Evolutionary conservation across 371 early-diverging fungal genomes (phyloP), one percentile per base, ranked within the genome.

Genomic region (Mortierella sp.): DNA sequence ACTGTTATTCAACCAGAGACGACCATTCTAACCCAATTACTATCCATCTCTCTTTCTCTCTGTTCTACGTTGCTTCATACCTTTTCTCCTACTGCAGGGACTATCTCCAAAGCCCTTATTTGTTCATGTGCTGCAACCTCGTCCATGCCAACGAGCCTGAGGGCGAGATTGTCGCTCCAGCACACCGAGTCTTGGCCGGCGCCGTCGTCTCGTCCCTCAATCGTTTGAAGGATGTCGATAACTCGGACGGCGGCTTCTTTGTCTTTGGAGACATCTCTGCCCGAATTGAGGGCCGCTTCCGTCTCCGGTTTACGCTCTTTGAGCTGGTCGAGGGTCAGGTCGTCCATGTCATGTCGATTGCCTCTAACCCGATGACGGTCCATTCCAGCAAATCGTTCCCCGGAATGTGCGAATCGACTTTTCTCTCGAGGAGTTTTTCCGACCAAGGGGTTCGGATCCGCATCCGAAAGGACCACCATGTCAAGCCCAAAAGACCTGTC

Each of bases 231-330:
- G 97, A 97, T 76, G 89, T 90, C 34, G 94, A 95, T 74, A 91
- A 92, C 68, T 87, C 89, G 24, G 96, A 96, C 75, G 98, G 95
- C 61, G 97, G 95, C 1, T 97, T 96, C 85, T 98, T 97, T 89
- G 97, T 98, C n/a, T 98, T 98, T 85, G 96, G 96, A 39, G 98
- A 98, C 82, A 85, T 98, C 53, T 95, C 95, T 4, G 95, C 98
- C 29, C 86, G 98, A 61, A 93, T 94, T 86, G 97, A 98, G 79
- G 98, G 98, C 39, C 86, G 87, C 7, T 98, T 95, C 79, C 87
- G 96, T 19, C 88, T 98, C 19, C 96, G 95, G 85, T 93, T 98
- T 71, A 93, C 94, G 47, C 86, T 98, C 19, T 97, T 94, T 86
- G 97, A 97, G 82, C 93, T 96, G 45, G 90, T 93, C 47, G 94